Base-by-base conservation (phyloP, 495 filamentous ascomycete species). In the Aspergillus leporis region DNA sequence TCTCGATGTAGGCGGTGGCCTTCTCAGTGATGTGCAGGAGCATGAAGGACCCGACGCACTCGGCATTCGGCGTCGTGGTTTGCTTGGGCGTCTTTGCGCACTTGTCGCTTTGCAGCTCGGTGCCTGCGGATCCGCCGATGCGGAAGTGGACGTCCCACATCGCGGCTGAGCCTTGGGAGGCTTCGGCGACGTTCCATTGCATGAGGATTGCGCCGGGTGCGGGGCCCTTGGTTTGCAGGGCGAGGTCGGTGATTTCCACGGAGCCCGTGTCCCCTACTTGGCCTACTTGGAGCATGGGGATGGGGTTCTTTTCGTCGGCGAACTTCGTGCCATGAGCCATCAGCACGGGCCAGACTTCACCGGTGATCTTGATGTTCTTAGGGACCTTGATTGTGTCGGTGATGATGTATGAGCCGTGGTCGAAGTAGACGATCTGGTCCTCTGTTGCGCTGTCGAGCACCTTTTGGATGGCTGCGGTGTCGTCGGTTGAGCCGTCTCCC, bases 71-170 rank as follows among this genome's bases (percentile, higher is more conserved):
- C 5, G 71, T 76, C 45, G 82, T 81, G 23, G 78, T 81, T 32
- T 78, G 71, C 34, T 76, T 79, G 9, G 90, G 89, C 1, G 90
- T 70, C 83, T 85, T 73, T 51, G 67, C 50, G 65, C 92, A 97
- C 30, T 77, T 85, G 70, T 90, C 80, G 10, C 87, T 86, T 70
- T 96, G 90, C 13, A 97, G 79, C 49, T 86, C 69, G 3, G 93
- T 96, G 48, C 93, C 92, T 5, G 87, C 85, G 23, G 88, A 84
- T 10, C 93, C 93, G 55, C 92, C 87, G 22, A 88, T 78, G 58
- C 93, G 91, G 72, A 91, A 87, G 73, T 97, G 93, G 9, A 92
- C 89, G 68, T 98, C 93, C 92, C 92, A 98, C 76, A 97, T 84
- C 36, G 84, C 93, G 7, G 82, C 83, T 0, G 87, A 84, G 56